Evolutionary conservation across 495 filamentous ascomycete species (phyloP).

Genomic region (Aspergillus cavernicola): DNA sequence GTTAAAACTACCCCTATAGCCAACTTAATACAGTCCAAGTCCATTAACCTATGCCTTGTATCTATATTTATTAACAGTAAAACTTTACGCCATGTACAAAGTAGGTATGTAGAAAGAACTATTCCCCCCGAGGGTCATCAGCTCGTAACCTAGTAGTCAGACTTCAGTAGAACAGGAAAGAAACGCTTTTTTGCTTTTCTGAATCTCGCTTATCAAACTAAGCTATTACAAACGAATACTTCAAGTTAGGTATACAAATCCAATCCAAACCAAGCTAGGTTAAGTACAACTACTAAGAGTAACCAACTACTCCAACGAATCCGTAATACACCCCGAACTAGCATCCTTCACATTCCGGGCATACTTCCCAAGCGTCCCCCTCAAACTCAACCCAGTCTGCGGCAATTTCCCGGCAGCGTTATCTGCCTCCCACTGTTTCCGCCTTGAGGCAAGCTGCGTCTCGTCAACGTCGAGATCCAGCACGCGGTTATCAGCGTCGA

Average conservation of each 20-base stretch:
- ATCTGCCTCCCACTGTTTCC: slow-evolving; percentile 48
- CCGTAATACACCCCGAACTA: slow-evolving; percentile 22
- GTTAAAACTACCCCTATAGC: too few relatives aligned
- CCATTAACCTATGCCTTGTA: too few relatives aligned
- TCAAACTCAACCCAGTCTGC: slow-evolving; percentile 37
- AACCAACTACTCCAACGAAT: slow-evolving; percentile 15
- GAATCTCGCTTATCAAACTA: neutral
- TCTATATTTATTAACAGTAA: too few relatives aligned
- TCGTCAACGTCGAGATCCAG: slow-evolving; percentile 43
- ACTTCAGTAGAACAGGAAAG: neutral
- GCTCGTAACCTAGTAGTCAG: too few relatives aligned
- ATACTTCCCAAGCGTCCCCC: slow-evolving; percentile 86
- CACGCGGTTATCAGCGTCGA: slow-evolving; percentile 44
- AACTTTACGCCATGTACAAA: too few relatives aligned
- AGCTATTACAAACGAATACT: neutral
- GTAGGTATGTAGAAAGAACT: too few relatives aligned
- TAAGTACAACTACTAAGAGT: too few relatives aligned
- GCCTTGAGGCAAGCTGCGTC: slow-evolving; percentile 59
- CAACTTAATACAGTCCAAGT: too few relatives aligned
- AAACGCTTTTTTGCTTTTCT: slow-evolving; percentile 5
- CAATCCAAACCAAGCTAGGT: neutral
- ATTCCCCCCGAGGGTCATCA: too few relatives aligned
- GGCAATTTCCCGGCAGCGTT: slow-evolving; percentile 24
- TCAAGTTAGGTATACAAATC: neutral
- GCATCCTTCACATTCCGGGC: slow-evolving; percentile 53